phyloP scores from a whole-genome alignment of 2,329 filamentous ascomycete genomes.

The Fusarium sp. region DNA sequence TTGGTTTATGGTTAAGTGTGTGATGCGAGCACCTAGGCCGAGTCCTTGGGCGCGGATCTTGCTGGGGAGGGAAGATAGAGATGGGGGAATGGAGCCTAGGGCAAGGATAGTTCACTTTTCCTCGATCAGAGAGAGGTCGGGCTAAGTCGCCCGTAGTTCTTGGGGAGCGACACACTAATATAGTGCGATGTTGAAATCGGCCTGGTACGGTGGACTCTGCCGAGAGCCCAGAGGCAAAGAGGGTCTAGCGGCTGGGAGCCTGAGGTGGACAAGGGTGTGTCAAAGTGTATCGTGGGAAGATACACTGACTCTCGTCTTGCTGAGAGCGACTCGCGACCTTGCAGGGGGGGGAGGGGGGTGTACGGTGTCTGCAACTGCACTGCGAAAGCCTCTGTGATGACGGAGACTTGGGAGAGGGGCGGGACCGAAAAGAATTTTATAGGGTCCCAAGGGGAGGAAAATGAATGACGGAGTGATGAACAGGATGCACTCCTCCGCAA shows the following conservation, averaged over 20 bases:
- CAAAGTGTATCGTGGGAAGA: slow-evolving; percentile 45
- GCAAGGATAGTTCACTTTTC: slow-evolving; percentile 48
- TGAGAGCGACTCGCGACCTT: slow-evolving; percentile 43
- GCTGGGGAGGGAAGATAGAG: slow-evolving; percentile 44
- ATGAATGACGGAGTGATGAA: slow-evolving; percentile 47
- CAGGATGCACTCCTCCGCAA: slow-evolving; percentile 44
- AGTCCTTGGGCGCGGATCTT: slow-evolving; percentile 51
- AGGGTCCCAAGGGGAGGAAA: slow-evolving; percentile 41
- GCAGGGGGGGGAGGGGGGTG: slow-evolving; percentile 32
- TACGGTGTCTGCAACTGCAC: slow-evolving; percentile 23
- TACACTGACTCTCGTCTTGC: slow-evolving; percentile 46
- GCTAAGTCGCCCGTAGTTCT: slow-evolving; percentile 48
- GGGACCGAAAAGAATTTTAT: slow-evolving; percentile 50
- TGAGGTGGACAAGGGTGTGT: slow-evolving; percentile 45
- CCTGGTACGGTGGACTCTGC: slow-evolving; percentile 48
- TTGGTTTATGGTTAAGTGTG: slow-evolving; percentile 49
- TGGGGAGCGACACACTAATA: slow-evolving; percentile 55
- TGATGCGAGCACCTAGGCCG: slow-evolving; percentile 49
- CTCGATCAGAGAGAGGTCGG: slow-evolving; percentile 48
- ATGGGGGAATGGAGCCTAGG: slow-evolving; percentile 44
- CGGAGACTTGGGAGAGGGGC: slow-evolving; percentile 40
- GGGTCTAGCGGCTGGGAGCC: slow-evolving; percentile 51
- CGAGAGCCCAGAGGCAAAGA: slow-evolving; percentile 49
- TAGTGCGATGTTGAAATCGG: slow-evolving; percentile 52
- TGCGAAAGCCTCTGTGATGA: slow-evolving; percentile 44